Evolutionary conservation across 208 protist genomes (phyloP), one percentile per base, ranked within the genome.

Genomic region (Acanthamoeba castellanii): DNA sequence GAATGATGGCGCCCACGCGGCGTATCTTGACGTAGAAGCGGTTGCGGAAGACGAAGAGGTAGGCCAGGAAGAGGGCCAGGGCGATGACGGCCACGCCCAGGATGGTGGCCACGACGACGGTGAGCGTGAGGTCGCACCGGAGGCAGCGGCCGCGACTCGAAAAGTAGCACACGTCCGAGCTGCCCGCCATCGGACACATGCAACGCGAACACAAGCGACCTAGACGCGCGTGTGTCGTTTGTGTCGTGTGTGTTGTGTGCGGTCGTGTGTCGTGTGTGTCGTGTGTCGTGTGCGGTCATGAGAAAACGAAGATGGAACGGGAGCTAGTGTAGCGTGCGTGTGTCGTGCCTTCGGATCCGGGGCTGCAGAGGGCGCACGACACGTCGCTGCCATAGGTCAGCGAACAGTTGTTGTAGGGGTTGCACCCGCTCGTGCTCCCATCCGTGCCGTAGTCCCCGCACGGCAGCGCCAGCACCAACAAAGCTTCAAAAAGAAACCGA

Each of bases 191-290:
- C 52, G 82, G 32, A 55, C 82, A 89, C 50, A 47, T 2, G n/a
- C 82, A 89, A 22, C 37, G 50, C 37, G 82, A 89, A 34, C 81
- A 89, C 57, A 89, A 42, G 27, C 82, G 22, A n/a, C 82, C 82
- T 59, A 16, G 8, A 14, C 30, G 47, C 27, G 18, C 30, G 25
- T 87, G 78, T 7, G 7, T 14, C 8, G 37, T 55, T 52, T 59
- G 7, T 47, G 37, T 87, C 25, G 25, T n/a, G n/a, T n/a, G n/a
- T n/a, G n/a, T n/a, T n/a, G n/a, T n/a, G n/a, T n/a, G n/a, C n/a
- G n/a, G n/a, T n/a, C n/a, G n/a, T n/a, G n/a, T n/a, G n/a, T n/a
- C n/a, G n/a, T n/a, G n/a, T n/a, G n/a, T n/a, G n/a, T 27, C 45
- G 45, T 87, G 8, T 37, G 11, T 87, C 25, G 7, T 47, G n/a